phyloP scores from a whole-genome alignment of 768 basidiomycete genomes.

The Termitomyces sp. region DNA sequence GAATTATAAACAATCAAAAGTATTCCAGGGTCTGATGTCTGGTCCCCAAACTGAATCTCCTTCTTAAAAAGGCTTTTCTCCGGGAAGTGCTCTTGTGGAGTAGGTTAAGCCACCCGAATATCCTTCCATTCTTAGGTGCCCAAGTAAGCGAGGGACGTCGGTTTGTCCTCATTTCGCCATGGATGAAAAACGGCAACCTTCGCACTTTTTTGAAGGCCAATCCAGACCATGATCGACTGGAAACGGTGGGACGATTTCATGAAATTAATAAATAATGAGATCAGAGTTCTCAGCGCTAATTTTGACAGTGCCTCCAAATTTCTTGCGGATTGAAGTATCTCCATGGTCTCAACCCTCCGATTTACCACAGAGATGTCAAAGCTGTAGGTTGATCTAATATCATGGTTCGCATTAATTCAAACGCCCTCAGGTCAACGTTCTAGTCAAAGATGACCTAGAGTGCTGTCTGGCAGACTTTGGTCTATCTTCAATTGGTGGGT shows the following conservation, averaged over 20 bases:
- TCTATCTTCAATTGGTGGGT: slow-evolving; percentile 11
- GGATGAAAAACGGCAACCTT: slow-evolving; percentile 20
- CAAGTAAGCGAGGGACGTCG: not conserved
- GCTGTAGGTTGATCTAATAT: slow-evolving; percentile 21
- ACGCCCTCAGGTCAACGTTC: slow-evolving; percentile 9
- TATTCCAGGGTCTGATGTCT: not conserved
- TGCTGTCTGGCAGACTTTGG: slow-evolving; percentile 15
- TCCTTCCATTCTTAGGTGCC: slow-evolving; percentile 22
- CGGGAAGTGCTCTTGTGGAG: slow-evolving; percentile 20
- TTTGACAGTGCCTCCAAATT: slow-evolving; percentile 22
- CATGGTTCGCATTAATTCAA: not conserved
- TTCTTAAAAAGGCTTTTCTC: slow-evolving; percentile 14
- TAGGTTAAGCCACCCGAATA: slow-evolving; percentile 21
- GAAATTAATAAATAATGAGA: not conserved
- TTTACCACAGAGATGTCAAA: slow-evolving; percentile 38
- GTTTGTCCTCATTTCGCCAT: slow-evolving; percentile 18
- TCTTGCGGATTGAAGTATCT: slow-evolving; percentile 32
- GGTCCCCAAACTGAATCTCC: not conserved
- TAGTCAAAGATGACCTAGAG: slow-evolving; percentile 5
- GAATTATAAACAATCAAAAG: slow-evolving; percentile 13
- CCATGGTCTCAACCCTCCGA: slow-evolving; percentile 31
- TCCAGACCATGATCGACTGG: slow-evolving; percentile 20
- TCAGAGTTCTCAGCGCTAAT: not conserved
- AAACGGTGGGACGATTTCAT: slow-evolving; percentile 13
- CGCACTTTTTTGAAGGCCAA: slow-evolving; percentile 16